A percentile compares a stretch with the other conserved stretches of the same genome.
Evolutionary conservation across 306 rosid species (phyloP).

Genomic region (Macrotyloma uniflorum): DNA sequence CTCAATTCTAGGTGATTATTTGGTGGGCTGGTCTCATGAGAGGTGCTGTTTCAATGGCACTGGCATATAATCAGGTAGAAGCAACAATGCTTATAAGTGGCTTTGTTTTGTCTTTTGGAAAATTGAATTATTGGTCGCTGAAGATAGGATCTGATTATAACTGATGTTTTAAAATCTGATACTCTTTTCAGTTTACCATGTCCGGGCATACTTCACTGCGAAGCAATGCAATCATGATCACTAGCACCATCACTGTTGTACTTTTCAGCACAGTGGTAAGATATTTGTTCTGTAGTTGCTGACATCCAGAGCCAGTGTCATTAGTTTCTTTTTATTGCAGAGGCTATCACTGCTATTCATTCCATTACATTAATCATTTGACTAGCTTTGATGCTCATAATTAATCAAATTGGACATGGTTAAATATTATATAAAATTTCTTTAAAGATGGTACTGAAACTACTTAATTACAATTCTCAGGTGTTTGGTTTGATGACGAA

Average conservation of each 20-base stretch:
- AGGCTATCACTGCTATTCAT: slow-evolving; percentile 6
- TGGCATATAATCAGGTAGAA: slow-evolving; percentile 93
- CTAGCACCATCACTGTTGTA: slow-evolving; percentile 94
- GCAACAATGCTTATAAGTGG: slow-evolving; percentile 9
- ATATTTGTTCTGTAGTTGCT: slow-evolving; percentile 19
- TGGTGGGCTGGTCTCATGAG: slow-evolving; percentile 99
- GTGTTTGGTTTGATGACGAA: slow-evolving; percentile 94
- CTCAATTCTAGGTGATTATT: slow-evolving; percentile 67
- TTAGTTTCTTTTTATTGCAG: slow-evolving; percentile 13
- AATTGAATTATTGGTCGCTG: slow-evolving; percentile 18
- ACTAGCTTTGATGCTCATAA: background rate
- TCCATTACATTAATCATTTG: background rate
- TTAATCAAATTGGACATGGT: background rate
- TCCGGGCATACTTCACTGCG: slow-evolving; percentile 83
- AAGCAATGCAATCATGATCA: slow-evolving; percentile 86
- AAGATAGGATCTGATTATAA: background rate
- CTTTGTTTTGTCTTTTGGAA: background rate
- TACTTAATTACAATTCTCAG: slow-evolving; percentile 49
- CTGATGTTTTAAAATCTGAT: slow-evolving; percentile 15
- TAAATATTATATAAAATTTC: background rate
- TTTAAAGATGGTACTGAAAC: slow-evolving; percentile 30
- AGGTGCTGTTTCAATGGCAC: slow-evolving; percentile 98
- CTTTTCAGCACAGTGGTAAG: slow-evolving; percentile 97
- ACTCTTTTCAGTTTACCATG: slow-evolving; percentile 80
- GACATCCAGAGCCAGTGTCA: background rate